Evolutionary conservation across 1,139 yeast species (phyloP).

Genomic region (Yamadazyma aaseri): DNA sequence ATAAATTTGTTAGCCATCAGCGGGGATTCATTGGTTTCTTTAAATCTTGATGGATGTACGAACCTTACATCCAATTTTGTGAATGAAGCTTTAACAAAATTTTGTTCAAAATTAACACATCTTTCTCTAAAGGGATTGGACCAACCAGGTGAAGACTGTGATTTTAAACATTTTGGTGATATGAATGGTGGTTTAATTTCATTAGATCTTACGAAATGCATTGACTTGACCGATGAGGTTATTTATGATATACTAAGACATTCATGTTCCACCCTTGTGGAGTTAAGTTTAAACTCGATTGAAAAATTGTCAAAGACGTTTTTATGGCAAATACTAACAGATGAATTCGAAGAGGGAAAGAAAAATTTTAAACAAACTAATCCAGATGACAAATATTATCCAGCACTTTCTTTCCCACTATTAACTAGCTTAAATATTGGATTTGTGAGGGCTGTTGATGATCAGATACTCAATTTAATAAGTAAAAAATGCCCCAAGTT

Average conservation of each 20-base stretch:
- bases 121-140: slow-evolving; percentile 56
- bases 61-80: slow-evolving; percentile 66
- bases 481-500: slow-evolving; percentile 60
- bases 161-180: slow-evolving; percentile 39
- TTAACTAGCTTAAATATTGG: slow-evolving; percentile 70
- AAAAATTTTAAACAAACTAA: slow-evolving; percentile 26
- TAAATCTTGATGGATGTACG: slow-evolving; percentile 72
- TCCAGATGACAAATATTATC: slow-evolving; percentile 15
- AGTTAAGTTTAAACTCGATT: slow-evolving; percentile 69
- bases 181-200: slow-evolving; percentile 56
- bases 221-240: slow-evolving; percentile 60
- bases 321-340: slow-evolving; percentile 42
- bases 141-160: slow-evolving; percentile 65
- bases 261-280: slow-evolving; percentile 64
- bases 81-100: slow-evolving; percentile 56
- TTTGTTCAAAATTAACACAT: slow-evolving; percentile 52
- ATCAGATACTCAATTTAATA: slow-evolving; percentile 53
- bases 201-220: slow-evolving; percentile 67
- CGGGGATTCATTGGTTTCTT: slow-evolving; percentile 57
- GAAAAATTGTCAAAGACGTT: slow-evolving; percentile 53
- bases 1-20: slow-evolving; percentile 61
- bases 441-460: slow-evolving; percentile 73
- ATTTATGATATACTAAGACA: slow-evolving; percentile 61
- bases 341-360: slow-evolving; percentile 22
- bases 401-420: slow-evolving; percentile 40